Evolutionary conservation across 1,284 basidiomycete genomes (phyloP), one percentile per base, ranked within the genome.

Genomic region (Uromyces viciae-fabae): DNA sequence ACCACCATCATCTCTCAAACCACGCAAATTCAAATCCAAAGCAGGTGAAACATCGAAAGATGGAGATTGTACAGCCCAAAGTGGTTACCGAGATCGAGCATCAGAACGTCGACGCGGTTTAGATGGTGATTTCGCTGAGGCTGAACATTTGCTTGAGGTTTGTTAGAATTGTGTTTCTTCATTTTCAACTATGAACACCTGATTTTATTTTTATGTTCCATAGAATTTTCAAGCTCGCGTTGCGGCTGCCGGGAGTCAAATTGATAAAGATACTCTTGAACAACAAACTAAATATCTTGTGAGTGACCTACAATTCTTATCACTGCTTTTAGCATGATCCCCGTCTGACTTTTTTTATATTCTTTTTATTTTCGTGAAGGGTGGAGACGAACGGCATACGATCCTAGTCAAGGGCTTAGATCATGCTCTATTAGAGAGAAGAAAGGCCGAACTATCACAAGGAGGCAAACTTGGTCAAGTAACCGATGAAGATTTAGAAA

Each of bases 241-340:
- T 3, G 72, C 79, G 28, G 79, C 79, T 28, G 72, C 79, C 56
- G 72, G 72, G 17, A 56, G 36, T 42, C 72, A 81, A 68, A 62
- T 81, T n/a, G 79, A 81, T 28, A 72, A 73, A 19, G 71, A 81
- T 9, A 40, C 75, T 40, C 62, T 81, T 19, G 79, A 81, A 49
- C 79, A 81, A 75, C 79, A 81, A 52, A 81, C 79, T 25, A 81
- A 81, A 36, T 81, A 81, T 46, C 79, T 81, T 46, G 79, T 81
- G 54, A 58, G 68, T 25, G 33, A 43, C 9, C 15, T 14, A 3
- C 19, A 40, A 11, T 22, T 49, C 46, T 49, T 22, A 49, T 49
- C 46, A 11, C 46, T 11, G 46, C 46, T 11, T 22, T 22, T 49
- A 11, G 46, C 46, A 38, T 31, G 22, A 36, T 40, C 54, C 46